Conservation (phyloP, 495 filamentous ascomycete genomes). For the Penicillium alfredii region DNA sequence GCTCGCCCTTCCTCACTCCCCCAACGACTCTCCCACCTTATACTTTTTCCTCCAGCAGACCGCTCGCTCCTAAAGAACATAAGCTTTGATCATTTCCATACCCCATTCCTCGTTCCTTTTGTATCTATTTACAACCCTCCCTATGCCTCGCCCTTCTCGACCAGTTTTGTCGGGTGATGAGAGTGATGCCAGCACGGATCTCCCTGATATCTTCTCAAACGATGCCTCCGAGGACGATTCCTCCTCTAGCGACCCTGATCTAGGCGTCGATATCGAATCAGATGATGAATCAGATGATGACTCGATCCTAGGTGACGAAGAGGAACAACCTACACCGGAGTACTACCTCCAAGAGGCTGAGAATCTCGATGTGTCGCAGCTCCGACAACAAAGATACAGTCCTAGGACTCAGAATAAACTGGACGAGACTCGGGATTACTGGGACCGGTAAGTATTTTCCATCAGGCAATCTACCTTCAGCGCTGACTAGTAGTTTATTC, state of each 20-base stretch:
- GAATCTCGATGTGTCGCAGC: constrained; percentile 23
- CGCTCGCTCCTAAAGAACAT: no score
- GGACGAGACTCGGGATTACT: constrained; percentile 22
- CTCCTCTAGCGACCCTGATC: constrained; percentile 5
- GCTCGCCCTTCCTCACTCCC: constrained; percentile 4
- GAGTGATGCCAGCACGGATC: constrained; percentile 9
- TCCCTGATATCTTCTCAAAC: constrained; percentile 10
- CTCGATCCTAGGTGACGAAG: constrained; percentile 18
- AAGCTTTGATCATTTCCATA: constrained; percentile 7
- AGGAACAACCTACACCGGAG: constrained; percentile 19
- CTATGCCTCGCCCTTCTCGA: constrained; percentile 2
- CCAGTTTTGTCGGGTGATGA: constrained; percentile 6
- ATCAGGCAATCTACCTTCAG: constrained; percentile 1
- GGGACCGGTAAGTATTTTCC: constrained; percentile 17
- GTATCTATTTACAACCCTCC: constrained; percentile 1
- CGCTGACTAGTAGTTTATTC: constrained; percentile 6
- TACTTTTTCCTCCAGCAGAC: no score
- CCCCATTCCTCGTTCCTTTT: constrained; percentile 1
- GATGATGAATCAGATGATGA: constrained; percentile 22
- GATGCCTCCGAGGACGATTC: constrained; percentile 9
- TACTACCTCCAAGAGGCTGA: constrained; percentile 23
- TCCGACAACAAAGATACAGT: constrained; percentile 27
- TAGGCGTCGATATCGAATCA: constrained; percentile 10
- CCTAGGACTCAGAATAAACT: constrained; percentile 16
- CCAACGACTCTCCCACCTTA: constrained; percentile 6